Percentiles rank a stretch among this genome's conserved stretches.
Evolutionary conservation across 2,329 filamentous ascomycete genomes (phyloP).

Genomic region (Dothiorella sarmentorum): DNA sequence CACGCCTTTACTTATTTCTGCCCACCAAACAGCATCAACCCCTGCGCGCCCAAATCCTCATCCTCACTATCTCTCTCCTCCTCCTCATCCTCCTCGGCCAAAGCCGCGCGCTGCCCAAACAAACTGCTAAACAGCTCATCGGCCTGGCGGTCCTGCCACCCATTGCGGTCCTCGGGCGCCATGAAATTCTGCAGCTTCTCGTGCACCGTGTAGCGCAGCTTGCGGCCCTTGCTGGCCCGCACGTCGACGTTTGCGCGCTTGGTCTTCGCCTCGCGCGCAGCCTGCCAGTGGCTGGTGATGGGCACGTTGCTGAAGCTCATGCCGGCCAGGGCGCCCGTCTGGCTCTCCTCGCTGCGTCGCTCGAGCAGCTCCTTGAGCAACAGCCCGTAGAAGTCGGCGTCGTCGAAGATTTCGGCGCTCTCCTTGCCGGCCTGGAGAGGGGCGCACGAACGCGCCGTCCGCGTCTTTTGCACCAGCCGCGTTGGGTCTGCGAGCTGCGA

Average conservation of each 20-base stretch:
- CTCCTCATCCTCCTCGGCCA: constrained; percentile 43
- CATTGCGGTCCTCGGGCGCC: constrained; percentile 78
- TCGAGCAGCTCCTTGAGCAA: constrained; percentile 91
- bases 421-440: constrained; percentile 61
- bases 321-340: constrained; percentile 44
- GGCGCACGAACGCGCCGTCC: constrained; percentile 71
- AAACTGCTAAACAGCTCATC: constrained; percentile 57
- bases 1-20: background rate
- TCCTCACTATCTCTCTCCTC: constrained; percentile 35
- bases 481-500: constrained; percentile 64
- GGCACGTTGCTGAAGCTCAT: constrained; percentile 28
- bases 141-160: constrained; percentile 77
- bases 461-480: constrained; percentile 66
- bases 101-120: constrained; percentile 44
- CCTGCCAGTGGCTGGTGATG: constrained; percentile 49
- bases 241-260: constrained; percentile 78
- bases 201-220: constrained; percentile 90
- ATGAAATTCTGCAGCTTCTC: constrained; percentile 98
- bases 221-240: constrained; percentile 90
- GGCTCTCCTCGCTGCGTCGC: constrained; percentile 68
- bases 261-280: constrained; percentile 75
- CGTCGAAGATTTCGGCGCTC: constrained; percentile 74
- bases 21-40: constrained; percentile 16
- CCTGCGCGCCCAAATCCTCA: constrained; percentile 25
- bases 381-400: constrained; percentile 90